Base-by-base conservation (phyloP, 495 filamentous ascomycete genomes). In the Penicillium salamii region DNA sequence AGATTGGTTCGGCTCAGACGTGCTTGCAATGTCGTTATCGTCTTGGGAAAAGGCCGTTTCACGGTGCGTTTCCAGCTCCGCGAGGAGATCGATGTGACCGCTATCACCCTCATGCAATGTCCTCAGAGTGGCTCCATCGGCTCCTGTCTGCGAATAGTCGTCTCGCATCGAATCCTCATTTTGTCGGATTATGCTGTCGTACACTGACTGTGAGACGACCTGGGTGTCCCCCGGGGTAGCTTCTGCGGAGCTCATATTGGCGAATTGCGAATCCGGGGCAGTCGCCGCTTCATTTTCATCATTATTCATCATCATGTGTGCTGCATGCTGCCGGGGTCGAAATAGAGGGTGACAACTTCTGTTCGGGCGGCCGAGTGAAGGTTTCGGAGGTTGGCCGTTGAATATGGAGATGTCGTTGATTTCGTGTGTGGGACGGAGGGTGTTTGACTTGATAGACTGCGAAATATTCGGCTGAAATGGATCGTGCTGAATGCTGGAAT, bases 141-240 rank as follows among this genome's bases (percentile, higher is more conserved):
- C 53, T 23, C 56, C 47, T 26, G 31, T 45, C 52, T 62, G 39
- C 46, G 59, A 32, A 23, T 29, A 48, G 18, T 41, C 61, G 14
- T 62, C 42, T 31, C 52, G 46, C 33, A 66, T 64, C 5, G 64
- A 60, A 28, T 69, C 61, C 14, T 58, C 55, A 53, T 70, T 70
- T 37, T 68, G 60, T 28, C 55, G 64, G 12, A 76, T 69, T 29
- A 77, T 63, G 29, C 68, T 68, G 43, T 77, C 76, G 46, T 70
- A 78, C n/a, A 78, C 68, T 20, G 72, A 76, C 56, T 78, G 77
- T 9, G 77, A 79, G 23, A 78, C 63, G 4, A 75, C 68, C 52
- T 80, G 76, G n/a, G 77, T 80, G 53, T 79, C 76, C 9, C 73
- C 69, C 18, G 69, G 69, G 7, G 60, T 49, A 28, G 53, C 49